Evolutionary conservation across 805 yeast species (phyloP).

Genomic region (Yarrowia phangngaensis): DNA sequence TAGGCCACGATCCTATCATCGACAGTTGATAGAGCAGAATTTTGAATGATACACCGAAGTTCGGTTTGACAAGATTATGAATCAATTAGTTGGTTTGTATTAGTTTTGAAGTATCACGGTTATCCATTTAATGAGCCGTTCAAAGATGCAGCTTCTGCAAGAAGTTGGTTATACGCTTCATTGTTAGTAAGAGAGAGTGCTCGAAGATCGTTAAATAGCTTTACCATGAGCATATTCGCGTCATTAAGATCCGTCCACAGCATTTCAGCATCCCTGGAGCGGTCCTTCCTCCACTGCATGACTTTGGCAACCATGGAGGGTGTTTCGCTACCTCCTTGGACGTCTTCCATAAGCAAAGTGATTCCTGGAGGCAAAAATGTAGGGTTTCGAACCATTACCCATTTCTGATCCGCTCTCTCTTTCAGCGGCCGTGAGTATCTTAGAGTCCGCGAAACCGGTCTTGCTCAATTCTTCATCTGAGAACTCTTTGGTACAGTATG

Average conservation of each 20-base stretch:
- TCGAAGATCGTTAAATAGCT: slow-evolving; percentile 46
- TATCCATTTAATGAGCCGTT: too few species aligned
- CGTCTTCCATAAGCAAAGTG: slow-evolving; percentile 85
- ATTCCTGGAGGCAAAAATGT: slow-evolving; percentile 67
- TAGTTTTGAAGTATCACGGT: too few species aligned
- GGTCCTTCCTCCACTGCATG: slow-evolving; percentile 57
- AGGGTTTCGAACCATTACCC: slow-evolving; percentile 57
- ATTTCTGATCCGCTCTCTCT: slow-evolving; percentile 40
- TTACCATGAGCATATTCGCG: slow-evolving; percentile 58
- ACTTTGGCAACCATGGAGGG: slow-evolving; percentile 83
- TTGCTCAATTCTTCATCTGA: too few species aligned
- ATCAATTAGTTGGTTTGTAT: too few species aligned
- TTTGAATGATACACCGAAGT: too few species aligned
- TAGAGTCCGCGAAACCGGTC: too few species aligned
- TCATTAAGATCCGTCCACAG: slow-evolving; percentile 55
- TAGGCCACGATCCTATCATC: too few species aligned
- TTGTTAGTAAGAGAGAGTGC: slow-evolving; percentile 38
- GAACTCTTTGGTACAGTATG: too few species aligned
- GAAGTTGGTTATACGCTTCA: slow-evolving; percentile 39
- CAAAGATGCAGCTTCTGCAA: slow-evolving; percentile 20
- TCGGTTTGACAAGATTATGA: too few species aligned
- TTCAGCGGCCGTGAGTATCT: slow-evolving; percentile 33
- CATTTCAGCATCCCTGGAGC: slow-evolving; percentile 49
- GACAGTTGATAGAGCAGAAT: too few species aligned
- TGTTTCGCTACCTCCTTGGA: slow-evolving; percentile 87